Conservation (phyloP, 208 protist genomes). For the Acanthamoeba sp. region DNA sequence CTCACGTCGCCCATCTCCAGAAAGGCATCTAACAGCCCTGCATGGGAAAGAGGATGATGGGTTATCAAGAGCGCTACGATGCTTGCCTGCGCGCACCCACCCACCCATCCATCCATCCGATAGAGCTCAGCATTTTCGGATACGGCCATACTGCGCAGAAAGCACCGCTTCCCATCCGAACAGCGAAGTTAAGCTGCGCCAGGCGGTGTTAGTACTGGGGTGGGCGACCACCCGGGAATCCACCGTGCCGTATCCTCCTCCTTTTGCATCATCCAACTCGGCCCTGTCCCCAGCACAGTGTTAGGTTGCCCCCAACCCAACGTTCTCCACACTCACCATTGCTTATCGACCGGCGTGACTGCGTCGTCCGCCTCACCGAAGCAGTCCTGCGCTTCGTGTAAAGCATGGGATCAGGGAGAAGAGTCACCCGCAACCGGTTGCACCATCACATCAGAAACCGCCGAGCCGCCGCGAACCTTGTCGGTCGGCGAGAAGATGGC, state of each 20-base stretch:
- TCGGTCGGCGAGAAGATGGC: slow-evolving; percentile 38
- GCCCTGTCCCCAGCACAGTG: neutral
- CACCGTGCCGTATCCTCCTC: slow-evolving; percentile 68
- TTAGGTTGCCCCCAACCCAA: too few relatives aligned
- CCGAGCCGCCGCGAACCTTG: too few relatives aligned
- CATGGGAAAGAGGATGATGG: neutral
- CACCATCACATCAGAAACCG: too few relatives aligned
- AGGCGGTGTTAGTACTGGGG: too few relatives aligned
- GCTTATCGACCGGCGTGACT: neutral
- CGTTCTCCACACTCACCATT: neutral
- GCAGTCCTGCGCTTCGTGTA: neutral
- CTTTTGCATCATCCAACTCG: neutral
- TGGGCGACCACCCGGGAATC: slow-evolving; percentile 42
- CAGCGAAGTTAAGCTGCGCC: too few relatives aligned
- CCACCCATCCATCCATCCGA: too few relatives aligned
- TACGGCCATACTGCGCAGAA: too few relatives aligned
- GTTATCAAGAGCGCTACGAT: too few relatives aligned
- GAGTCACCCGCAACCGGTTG: neutral
- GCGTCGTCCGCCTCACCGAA: neutral
- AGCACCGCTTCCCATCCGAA: too few relatives aligned
- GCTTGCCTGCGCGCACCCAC: too few relatives aligned
- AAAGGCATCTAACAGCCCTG: slow-evolving; percentile 44
- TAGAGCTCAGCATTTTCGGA: neutral
- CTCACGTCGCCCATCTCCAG: slow-evolving; percentile 61
- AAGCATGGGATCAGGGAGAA: neutral